phyloP scores from a whole-genome alignment of 106 monocot species.

The Agapanthus africanus region DNA sequence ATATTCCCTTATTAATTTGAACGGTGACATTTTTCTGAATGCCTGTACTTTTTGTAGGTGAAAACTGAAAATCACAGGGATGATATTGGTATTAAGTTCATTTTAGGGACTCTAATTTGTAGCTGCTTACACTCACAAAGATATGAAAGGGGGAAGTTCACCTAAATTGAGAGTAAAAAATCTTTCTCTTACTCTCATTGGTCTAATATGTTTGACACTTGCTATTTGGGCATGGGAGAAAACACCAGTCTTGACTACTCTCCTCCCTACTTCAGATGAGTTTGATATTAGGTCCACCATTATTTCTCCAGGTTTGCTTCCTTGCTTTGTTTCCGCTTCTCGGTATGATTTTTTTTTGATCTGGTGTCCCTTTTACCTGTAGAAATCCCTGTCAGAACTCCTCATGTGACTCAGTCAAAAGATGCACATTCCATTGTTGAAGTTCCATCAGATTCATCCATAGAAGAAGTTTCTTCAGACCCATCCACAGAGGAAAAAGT shows the following conservation, averaged over 20 bases:
- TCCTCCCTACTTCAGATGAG: slow-evolving; percentile 27
- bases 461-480: slow-evolving; percentile 2
- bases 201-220: slow-evolving; percentile 44
- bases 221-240: slow-evolving; percentile 61
- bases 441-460: slow-evolving; percentile 1
- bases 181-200: slow-evolving; percentile 40
- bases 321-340: not conserved
- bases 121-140: too few relatives aligned
- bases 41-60: too few relatives aligned
- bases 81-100: too few relatives aligned
- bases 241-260: slow-evolving; percentile 27
- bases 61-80: too few relatives aligned
- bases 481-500: slow-evolving; percentile 2
- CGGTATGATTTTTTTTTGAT: not conserved
- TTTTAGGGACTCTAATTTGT: too few relatives aligned
- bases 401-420: not conserved
- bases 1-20: too few relatives aligned
- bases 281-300: slow-evolving; percentile 13
- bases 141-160: slow-evolving; percentile 50
- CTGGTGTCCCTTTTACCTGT: not conserved
- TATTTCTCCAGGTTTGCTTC: slow-evolving; percentile 36
- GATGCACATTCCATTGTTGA: not conserved
- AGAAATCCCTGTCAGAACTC: not conserved
- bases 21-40: too few relatives aligned
- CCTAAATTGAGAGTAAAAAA: slow-evolving; percentile 38